Evolutionary conservation across 2,329 filamentous ascomycete genomes (phyloP).

Genomic region (Hymenoscyphus fructigenus): DNA sequence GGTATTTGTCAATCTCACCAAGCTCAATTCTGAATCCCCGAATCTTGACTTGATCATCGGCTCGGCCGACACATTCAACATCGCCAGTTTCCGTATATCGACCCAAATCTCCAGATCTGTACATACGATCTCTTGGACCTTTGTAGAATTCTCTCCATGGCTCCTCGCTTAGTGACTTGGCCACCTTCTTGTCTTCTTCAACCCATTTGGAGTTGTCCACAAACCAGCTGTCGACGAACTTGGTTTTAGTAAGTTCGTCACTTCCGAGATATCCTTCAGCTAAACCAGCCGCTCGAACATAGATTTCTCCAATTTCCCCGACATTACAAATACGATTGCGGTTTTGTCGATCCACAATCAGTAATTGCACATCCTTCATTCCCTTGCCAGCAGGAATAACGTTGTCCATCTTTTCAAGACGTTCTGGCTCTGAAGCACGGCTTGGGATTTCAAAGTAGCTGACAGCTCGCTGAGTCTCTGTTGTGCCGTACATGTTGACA

Average conservation of each 20-base stretch:
- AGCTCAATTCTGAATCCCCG: conserved; percentile 95
- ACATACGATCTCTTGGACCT: conserved; percentile 81
- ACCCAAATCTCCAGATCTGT: conserved; percentile 85
- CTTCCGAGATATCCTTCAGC: conserved; percentile 70
- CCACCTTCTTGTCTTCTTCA: conserved; percentile 56
- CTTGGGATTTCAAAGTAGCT: conserved; percentile 79
- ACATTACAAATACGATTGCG: conserved; percentile 68
- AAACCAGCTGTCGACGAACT: conserved; percentile 38
- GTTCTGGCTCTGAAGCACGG: conserved; percentile 60
- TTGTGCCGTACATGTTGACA: conserved; percentile 86
- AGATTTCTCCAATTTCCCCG: conserved; percentile 83
- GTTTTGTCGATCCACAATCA: conserved; percentile 74
- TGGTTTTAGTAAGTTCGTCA: conserved; percentile 33
- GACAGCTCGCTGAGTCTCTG: conserved; percentile 78
- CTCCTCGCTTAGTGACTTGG: conserved; percentile 56
- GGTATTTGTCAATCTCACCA: conserved; percentile 84
- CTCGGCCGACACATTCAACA: conserved; percentile 75
- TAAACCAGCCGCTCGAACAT: conserved; percentile 77
- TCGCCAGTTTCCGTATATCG: conserved; percentile 67
- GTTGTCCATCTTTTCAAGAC: conserved; percentile 65
- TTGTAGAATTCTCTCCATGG: conserved; percentile 78
- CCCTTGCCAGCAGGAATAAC: conserved; percentile 81
- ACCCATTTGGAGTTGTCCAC: conserved; percentile 37
- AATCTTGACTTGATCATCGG: conserved; percentile 91
- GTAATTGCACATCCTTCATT: conserved; percentile 84